Base-by-base conservation (phyloP, 2,329 filamentous ascomycete genomes). In the Colletotrichum phormii region DNA sequence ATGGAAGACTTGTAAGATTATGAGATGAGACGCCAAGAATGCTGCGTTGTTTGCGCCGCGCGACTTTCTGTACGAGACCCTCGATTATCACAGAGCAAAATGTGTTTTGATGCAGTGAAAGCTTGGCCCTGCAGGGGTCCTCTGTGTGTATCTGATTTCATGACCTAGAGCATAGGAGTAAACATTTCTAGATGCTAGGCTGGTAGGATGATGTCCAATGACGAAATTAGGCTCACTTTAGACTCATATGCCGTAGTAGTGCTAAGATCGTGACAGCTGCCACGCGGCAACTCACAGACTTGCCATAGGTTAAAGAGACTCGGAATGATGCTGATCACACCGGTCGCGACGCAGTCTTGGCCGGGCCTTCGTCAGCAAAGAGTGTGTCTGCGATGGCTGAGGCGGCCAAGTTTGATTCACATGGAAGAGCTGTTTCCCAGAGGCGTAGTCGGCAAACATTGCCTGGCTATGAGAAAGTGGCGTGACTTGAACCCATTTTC, bases 21-120 rank as follows among this genome's bases (percentile, higher is more conserved):
- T 70, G 37, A 73, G 55, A 67, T 71, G 67, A 73, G 55, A 71
- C 67, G 71, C 55, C 67, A 71, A 73, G 67, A 22, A 42, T 26
- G 29, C 57, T 61, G 67, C 62, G 55, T 57, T 57, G 49, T 51
- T 71, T 65, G 37, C 22, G 29, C 51, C n/a, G 31, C 55, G 46
- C 15, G 13, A 61, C 54, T 55, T 66, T 55, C 67, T 55, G 26
- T 71, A 71, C 46, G 67, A 67, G 15, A 71, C 65, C 29, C 24
- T 71, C 57, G 71, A 66, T 71, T 71, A 51, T 66, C 37, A 53
- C 61, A 55, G 31, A 51, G 55, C 61, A 67, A 73, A 66, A 73
- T 51, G 57, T 59, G 61, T 67, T 57, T 66, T 71, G 67, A 73
- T 18, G 55, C 67, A 71, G 31, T 11, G 18, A 33, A 71, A 58